phyloP scores from a whole-genome alignment of 2,329 filamentous ascomycete species.

The Xylariaceae sp. region DNA sequence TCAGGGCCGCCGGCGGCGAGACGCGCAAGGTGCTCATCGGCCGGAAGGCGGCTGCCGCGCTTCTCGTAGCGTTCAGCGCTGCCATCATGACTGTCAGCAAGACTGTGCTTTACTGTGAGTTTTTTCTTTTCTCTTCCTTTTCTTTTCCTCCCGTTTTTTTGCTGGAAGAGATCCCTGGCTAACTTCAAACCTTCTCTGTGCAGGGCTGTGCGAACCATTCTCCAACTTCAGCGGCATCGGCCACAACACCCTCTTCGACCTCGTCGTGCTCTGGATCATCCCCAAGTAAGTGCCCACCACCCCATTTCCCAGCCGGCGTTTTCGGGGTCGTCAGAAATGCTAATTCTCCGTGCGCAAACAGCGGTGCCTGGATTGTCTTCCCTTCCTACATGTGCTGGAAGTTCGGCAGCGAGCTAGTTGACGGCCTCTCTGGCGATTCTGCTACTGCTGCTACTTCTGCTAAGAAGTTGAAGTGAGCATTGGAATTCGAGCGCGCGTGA shows the following conservation, averaged over 20 bases:
- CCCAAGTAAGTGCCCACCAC: conserved; percentile 15
- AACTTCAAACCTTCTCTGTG: too few species aligned
- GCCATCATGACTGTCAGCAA: conserved; percentile 58
- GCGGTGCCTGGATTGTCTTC: conserved; percentile 51
- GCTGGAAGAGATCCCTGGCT: not conserved
- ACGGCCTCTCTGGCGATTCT: conserved; percentile 34
- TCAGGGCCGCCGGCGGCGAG: not conserved
- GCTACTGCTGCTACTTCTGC: conserved; percentile 13
- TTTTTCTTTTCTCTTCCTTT: not conserved
- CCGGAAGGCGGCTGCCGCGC: conserved; percentile 37
- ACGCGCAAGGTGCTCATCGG: conserved; percentile 16
- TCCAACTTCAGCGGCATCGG: conserved; percentile 52
- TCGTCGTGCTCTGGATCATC: conserved; percentile 52
- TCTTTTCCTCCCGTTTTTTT: not conserved
- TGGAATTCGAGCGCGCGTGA: too few species aligned
- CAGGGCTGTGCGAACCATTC: conserved; percentile 53
- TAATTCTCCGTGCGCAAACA: conserved; percentile 21
- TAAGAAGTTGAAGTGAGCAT: not conserved
- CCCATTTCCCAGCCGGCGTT: too few species aligned
- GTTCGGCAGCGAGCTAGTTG: conserved; percentile 45
- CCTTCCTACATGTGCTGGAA: conserved; percentile 47
- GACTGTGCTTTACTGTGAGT: conserved; percentile 56
- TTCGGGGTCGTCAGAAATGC: not conserved
- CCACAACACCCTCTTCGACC: conserved; percentile 42
- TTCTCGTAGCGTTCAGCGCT: conserved; percentile 46